Evolutionary conservation across 2,329 filamentous ascomycete genomes (phyloP).

Genomic region (Alternaria ethzedia): DNA sequence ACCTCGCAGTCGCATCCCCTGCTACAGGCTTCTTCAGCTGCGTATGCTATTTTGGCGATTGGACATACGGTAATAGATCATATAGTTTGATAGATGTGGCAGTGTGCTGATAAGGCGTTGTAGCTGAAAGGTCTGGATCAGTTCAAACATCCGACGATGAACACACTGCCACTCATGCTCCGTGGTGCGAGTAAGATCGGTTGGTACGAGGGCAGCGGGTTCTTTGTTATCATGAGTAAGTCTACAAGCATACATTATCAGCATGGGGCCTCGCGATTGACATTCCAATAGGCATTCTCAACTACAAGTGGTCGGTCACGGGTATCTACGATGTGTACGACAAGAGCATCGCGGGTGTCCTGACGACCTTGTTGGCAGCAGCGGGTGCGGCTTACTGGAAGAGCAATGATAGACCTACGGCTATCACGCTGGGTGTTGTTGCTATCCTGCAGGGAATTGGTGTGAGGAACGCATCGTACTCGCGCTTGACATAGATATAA

Average conservation of each 20-base stretch:
- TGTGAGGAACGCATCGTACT: constrained; percentile 27
- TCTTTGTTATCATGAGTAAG: constrained; percentile 44
- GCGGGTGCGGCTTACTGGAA: constrained; percentile 32
- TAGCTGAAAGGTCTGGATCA: constrained; percentile 45
- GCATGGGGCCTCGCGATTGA: too few species aligned
- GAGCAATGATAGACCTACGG: constrained; percentile 36
- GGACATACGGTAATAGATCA: constrained; percentile 38
- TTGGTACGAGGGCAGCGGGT: constrained; percentile 47
- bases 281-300: constrained; percentile 31
- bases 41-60: constrained; percentile 39
- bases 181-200: constrained; percentile 41
- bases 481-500: constrained; percentile 8
- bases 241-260: too few species aligned
- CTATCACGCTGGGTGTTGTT: constrained; percentile 25
- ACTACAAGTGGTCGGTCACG: constrained; percentile 44
- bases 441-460: constrained; percentile 36
- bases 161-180: constrained; percentile 33
- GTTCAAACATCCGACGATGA: constrained; percentile 43
- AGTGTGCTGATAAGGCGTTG: not conserved
- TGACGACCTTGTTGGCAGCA: constrained; percentile 33
- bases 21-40: constrained; percentile 36
- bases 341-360: constrained; percentile 37
- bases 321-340: constrained; percentile 42
- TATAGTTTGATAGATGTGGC: rapidly evolving
- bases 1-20: constrained; percentile 32